Evolutionary conservation across 176 grass and related monocot genomes (phyloP), one percentile per base, ranked within the genome.

Genomic region (Dactylis glomerata): DNA sequence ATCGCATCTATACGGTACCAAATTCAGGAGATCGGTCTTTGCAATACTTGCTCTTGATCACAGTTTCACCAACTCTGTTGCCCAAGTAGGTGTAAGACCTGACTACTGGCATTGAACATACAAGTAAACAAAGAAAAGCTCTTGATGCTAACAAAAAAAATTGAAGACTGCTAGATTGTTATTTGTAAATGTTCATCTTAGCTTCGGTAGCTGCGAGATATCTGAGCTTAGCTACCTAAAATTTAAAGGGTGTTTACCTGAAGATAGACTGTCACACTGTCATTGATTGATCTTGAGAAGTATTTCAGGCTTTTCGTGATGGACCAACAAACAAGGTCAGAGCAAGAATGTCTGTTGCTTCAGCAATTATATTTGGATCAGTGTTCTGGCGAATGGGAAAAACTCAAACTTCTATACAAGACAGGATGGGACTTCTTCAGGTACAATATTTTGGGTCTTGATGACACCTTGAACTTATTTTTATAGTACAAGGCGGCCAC

Each of bases 281-380:
- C 20, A 63, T 81, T 14, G 1, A 28, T 88, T 65, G 42, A 23
- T 40, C 84, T 22, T 82, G 73, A 78, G 79, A 79, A 15, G 49
- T 91, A 34, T 45, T 73, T 70, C 85, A 98, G 96, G 96, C 91
- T 88, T 96, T 87, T 90, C 87, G 91, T 90, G 96, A 98, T 86
- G 93, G 91, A 79, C 96, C 93, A 82, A 98, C 96, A 90, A 98
- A 98, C 77, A 98, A 94, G 86, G 93, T 98, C 73, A 93, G 96
- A 89, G 79, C 88, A 82, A 89, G 96, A 79, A 96, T 98, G 93
- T 98, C 91, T 78, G 83, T 98, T 85, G 93, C 93, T 87, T 96
- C 96, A 89, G 91, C 96, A 55, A 81, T 96, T 85, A 98, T 98
- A 89, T 98, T 98, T 81, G 96, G 96, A 77, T 98, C 93, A 12